A percentile compares a stretch with the other conserved stretches of the same genome.
Evolutionary conservation across 1,139 yeast genomes (phyloP).

Genomic region (Debaryomyces sp.): DNA sequence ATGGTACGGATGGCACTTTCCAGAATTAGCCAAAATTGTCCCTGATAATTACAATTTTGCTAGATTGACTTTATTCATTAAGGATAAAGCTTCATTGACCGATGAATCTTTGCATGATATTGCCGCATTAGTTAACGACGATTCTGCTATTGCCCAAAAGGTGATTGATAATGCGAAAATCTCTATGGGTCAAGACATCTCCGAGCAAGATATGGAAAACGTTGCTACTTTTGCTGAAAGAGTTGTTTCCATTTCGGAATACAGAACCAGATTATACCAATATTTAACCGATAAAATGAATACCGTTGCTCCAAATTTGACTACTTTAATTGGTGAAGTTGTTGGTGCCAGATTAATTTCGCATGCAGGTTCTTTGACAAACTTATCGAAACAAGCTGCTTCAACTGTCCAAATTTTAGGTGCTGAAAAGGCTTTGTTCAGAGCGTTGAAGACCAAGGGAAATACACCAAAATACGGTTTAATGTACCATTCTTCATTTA

Average conservation of each 20-base stretch:
- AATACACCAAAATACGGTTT: slow-evolving; percentile 99
- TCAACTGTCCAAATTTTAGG: slow-evolving; percentile 98
- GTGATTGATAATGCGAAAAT: slow-evolving; percentile 88
- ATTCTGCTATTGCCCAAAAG: slow-evolving; percentile 91
- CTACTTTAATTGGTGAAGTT: slow-evolving; percentile 94
- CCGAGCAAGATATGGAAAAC: slow-evolving; percentile 83
- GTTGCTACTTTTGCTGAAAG: slow-evolving; percentile 90
- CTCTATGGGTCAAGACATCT: slow-evolving; percentile 98
- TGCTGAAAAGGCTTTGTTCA: slow-evolving; percentile 98
- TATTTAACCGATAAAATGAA: slow-evolving; percentile 93
- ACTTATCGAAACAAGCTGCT: slow-evolving; percentile 97
- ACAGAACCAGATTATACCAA: slow-evolving; percentile 89
- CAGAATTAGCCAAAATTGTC: slow-evolving; percentile 96
- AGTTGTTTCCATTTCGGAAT: slow-evolving; percentile 91
- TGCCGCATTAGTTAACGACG: slow-evolving; percentile 88
- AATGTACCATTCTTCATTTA: slow-evolving; percentile 93
- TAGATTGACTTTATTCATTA: slow-evolving; percentile 76
- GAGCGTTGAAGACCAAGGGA: slow-evolving; percentile 97
- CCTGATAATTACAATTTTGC: slow-evolving; percentile 91
- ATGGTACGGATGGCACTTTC: slow-evolving; percentile 99
- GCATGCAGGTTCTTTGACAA: slow-evolving; percentile 93
- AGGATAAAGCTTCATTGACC: slow-evolving; percentile 81
- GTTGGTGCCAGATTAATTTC: slow-evolving; percentile 98
- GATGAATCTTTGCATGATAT: slow-evolving; percentile 88
- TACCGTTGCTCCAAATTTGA: slow-evolving; percentile 97